A percentile compares a stretch with the other conserved stretches of the same genome.
Evolutionary conservation across 208 protist genomes (phyloP).

Genomic region (Porcisia deanei): DNA sequence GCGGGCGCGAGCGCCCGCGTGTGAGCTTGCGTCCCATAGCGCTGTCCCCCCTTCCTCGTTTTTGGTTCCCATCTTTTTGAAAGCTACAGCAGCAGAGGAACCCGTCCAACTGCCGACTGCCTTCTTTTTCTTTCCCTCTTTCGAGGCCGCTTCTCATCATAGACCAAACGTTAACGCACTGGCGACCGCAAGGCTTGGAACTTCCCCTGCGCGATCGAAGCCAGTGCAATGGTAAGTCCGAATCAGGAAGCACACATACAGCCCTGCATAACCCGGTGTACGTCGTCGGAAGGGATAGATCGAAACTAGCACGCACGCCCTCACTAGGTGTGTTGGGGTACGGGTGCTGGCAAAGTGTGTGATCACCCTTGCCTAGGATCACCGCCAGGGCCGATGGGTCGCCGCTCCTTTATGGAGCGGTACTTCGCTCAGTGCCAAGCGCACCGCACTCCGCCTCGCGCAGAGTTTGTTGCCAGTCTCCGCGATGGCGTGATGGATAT

Average conservation of each 20-base stretch:
- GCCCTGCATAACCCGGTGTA: not conserved
- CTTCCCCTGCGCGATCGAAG: not conserved
- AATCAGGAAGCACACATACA: not conserved
- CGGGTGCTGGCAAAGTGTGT: not conserved
- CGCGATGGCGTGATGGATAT: slow-evolving; percentile 38
- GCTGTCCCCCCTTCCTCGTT: not conserved
- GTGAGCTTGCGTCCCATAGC: not conserved
- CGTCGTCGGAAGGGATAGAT: not conserved
- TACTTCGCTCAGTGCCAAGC: slow-evolving; percentile 62
- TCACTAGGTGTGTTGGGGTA: not conserved
- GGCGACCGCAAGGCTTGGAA: not conserved
- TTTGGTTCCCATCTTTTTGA: not conserved
- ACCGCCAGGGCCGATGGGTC: slow-evolving; percentile 29
- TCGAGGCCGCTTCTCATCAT: not conserved
- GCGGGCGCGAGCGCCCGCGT: not conserved
- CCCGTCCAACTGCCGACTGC: not conserved
- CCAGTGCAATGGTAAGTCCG: not conserved
- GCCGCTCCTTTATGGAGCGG: slow-evolving; percentile 31
- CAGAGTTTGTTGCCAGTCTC: slow-evolving; percentile 43
- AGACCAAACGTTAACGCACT: not conserved
- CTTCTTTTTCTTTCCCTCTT: not conserved
- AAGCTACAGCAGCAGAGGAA: not conserved
- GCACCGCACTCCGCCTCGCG: slow-evolving; percentile 40
- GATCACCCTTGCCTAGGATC: not conserved
- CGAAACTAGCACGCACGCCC: not conserved